Percentiles rank a stretch among this genome's conserved stretches.
Evolutionary conservation across 805 yeast species (phyloP).

Genomic region (Pichia nakasei): DNA sequence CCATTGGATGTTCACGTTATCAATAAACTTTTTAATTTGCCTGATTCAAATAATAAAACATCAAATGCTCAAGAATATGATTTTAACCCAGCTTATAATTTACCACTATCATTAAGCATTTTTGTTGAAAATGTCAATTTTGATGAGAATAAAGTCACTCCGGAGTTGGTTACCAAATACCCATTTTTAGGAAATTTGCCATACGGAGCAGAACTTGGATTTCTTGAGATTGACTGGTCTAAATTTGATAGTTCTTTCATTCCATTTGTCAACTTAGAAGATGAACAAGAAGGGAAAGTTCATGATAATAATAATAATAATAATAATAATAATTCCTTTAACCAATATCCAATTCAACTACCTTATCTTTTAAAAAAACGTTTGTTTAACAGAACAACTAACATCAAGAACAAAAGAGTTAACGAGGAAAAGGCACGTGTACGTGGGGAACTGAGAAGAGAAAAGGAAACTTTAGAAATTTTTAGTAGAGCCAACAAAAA

Average conservation of each 20-base stretch:
- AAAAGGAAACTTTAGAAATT: slow-evolving; percentile 8
- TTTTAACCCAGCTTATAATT: slow-evolving; percentile 34
- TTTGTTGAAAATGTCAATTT: slow-evolving; percentile 54
- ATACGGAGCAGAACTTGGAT: slow-evolving; percentile 72
- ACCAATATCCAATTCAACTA: slow-evolving; percentile 23
- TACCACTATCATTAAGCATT: slow-evolving; percentile 59
- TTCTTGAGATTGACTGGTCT: slow-evolving; percentile 80
- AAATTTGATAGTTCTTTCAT: slow-evolving; percentile 9
- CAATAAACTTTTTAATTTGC: slow-evolving; percentile 6
- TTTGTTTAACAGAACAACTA: slow-evolving; percentile 46
- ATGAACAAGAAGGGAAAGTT: not conserved
- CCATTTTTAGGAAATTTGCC: slow-evolving; percentile 82
- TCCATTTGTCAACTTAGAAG: not conserved
- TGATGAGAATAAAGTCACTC: slow-evolving; percentile 47
- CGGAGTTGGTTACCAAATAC: slow-evolving; percentile 46
- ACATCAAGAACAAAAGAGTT: slow-evolving; percentile 37
- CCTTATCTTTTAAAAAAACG: slow-evolving; percentile 43
- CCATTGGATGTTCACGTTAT: slow-evolving; percentile 74
- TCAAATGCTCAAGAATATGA: not conserved
- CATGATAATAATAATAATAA: not conserved
- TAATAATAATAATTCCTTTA: not conserved
- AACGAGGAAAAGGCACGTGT: slow-evolving; percentile 43
- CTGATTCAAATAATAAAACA: not conserved
- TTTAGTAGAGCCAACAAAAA: not conserved
- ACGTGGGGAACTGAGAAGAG: slow-evolving; percentile 12